Base-by-base conservation (phyloP, 1,284 basidiomycete species). In the Phylloboletellus chloephorus region DNA sequence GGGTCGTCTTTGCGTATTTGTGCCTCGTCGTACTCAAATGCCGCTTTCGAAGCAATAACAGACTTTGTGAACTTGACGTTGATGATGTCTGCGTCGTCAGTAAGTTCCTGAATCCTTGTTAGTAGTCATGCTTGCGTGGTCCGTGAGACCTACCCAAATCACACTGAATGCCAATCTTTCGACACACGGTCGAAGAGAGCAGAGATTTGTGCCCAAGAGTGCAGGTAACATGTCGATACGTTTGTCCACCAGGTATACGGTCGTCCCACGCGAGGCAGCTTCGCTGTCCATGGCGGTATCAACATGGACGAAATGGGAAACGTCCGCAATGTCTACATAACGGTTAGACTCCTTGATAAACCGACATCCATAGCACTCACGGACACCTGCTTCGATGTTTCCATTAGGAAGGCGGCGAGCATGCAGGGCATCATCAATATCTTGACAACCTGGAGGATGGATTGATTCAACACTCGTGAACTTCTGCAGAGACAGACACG, bases 351-450 rank as follows among this genome's bases (percentile, higher is more conserved):
- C 22, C 22, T 10, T 2, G 16, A 29, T 10, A 33, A 36, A 10
- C 4, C 33, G 13, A 17, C 37, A 35, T 17, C 31, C 26, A 33
- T 12, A 34, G 15, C 12, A 88, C 92, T 74, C 56, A 96, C 92
- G 95, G 50, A 99, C 96, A 37, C 96, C 96, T 21, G 93, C 93
- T 62, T 99, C 90, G 48, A 98, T 89, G 63, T 96, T 94, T 2
- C 95, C 95, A 57, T 96, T 97, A 0, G 91, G 82, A 20, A 99
- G 69, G 34, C 66, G 72, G 39, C 86, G 77, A 7, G 96, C 96
- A 64, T 99, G 96, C n/a, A 99, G 68, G 0, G 96, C 96, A 64
- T 99, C 96, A 60, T 99, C 96, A 31, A 99, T 99, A 67, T 99
- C 96, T 60, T 97, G 92, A 65, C 96, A 98, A 26, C 83, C 93